Evolutionary conservation across 108 stramenopile genomes (phyloP), one percentile per base, ranked within the genome.

Genomic region (Cylindrotheca fusiformis): DNA sequence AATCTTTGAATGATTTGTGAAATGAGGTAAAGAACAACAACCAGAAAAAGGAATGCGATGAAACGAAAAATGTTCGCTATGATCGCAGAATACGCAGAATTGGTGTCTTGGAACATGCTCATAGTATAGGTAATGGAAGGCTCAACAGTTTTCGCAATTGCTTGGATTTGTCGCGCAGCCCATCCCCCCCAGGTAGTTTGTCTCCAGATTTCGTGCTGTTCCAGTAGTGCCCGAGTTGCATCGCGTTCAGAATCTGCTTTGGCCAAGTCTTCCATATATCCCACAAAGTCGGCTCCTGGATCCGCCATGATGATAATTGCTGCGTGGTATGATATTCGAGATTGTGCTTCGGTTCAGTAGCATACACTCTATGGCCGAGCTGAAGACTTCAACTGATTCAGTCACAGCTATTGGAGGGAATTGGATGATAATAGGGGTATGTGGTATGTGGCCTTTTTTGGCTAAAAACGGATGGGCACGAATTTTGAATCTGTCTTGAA

Each of bases 131-230:
- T 17, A 3, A 60, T 10, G 26, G 64, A 65, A 19, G 72, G 64
- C 32, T 60, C 51, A 48, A 73, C 54, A 55, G 65, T 62, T n/a
- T 46, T 2, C 2, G 10, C 51, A 20, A 65, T 1, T 20, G 52
- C 51, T 44, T 73, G 72, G 14, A 65, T 28, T 26, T 53, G 32
- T 20, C 72, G 51, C 14, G 54, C 65, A 8, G 30, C 41, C 31
- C 31, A 73, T 60, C 72, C 72, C 5, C 58, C 64, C 72, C 72
- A 73, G 8, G 72, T 66, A n/a, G 26, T 65, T 41, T 65, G 64
- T 51, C 65, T 47, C 72, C 72, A 73, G 18, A 12, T 27, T 56
- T 28, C 26, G 25, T 56, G 22, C 26, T 12, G 26, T 25, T 22
- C 12, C 22, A 22, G 18, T 6, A 28, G 22, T 3, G 3, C 28